Conservation (phyloP, 192 early-diverging fungal species). For the Neocallimastix lanati region DNA sequence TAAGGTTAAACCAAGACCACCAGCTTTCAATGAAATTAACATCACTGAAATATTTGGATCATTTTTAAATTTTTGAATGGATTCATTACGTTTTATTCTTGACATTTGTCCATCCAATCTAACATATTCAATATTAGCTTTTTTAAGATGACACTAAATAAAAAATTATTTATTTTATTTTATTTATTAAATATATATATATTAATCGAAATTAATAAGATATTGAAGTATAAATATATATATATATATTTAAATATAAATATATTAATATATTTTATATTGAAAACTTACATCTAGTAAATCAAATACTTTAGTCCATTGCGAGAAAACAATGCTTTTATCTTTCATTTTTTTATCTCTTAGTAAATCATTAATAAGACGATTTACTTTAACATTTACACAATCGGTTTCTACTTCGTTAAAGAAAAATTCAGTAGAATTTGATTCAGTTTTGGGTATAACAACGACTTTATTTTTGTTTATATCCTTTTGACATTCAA, state of each 20-base stretch:
- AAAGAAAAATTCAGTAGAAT: not conserved
- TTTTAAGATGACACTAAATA: conserved; percentile 13
- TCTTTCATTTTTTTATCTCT: conserved; percentile 2
- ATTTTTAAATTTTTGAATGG: conserved; percentile 36
- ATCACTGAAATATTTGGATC: conserved; percentile 39
- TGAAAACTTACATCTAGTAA: conserved; percentile 24
- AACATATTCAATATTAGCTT: conserved; percentile 35
- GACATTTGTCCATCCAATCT: conserved; percentile 66
- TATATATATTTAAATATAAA: no score
- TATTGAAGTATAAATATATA: no score
- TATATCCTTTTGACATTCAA: not conserved
- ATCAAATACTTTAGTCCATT: conserved; percentile 75
- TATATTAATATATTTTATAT: no score
- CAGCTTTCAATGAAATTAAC: conserved; percentile 46
- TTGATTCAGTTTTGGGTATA: not conserved
- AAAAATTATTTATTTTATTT: no score
- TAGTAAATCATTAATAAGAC: conserved; percentile 7
- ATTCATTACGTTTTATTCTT: conserved; percentile 36
- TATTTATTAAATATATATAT: no score
- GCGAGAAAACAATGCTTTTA: conserved; percentile 85
- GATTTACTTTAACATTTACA: not conserved
- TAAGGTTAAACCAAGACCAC: conserved; percentile 56
- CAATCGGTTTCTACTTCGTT: not conserved
- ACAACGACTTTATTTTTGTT: not conserved
- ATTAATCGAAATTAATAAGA: no score